Base-by-base conservation (phyloP, 306 rosid genomes). In the Acacia melanoxylon region DNA sequence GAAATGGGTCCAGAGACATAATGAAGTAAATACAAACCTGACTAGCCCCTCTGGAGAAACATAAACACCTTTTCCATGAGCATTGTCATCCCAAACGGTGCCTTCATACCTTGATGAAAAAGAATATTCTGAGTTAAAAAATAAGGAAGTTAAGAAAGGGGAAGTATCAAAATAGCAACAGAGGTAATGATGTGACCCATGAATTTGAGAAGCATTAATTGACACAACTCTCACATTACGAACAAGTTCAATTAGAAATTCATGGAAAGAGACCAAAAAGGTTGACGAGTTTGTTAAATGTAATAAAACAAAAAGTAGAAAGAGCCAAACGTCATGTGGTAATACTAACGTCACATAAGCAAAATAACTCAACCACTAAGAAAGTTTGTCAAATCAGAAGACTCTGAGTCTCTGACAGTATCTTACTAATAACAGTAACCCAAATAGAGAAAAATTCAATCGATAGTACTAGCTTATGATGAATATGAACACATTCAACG, bases 11-110 rank as follows among this genome's bases (percentile, higher is more conserved):
- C 13, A 41, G 68, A 46, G 66, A 35, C 63, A 78, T 61, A 66
- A 70, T 68, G 45, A 37, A 51, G 69, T 42, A 81, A 84, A 81
- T 33, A 83, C 93, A 78, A 88, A 95, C 98, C 99, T 95, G 90
- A 93, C 93, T 19, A 95, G 88, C 35, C 89, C 94, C 73, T 75
- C 78, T 40, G 85, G 82, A 51, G 93, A 88, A 78, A 86, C 90
- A 82, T 80, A 95, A 71, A 93, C 96, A 62, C 99, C 99, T 88
- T 89, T 95, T 13, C 99, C 99, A 51, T 95, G 99, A 68, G 98
- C 97, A 90, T 89, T 80, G 87, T 95, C 99, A 90, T 95, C 98
- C 99, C 99, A 95, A 80, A 91, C 85, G 40, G 99, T 95, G 41
- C 99, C 98, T 87, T 95, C 99, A 82, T 92, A 93, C 89, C 99